Percentiles rank a stretch among this genome's conserved stretches.
phyloP scores from a whole-genome alignment of 129 eudicot genomes.

The Escallonia herrerae region DNA sequence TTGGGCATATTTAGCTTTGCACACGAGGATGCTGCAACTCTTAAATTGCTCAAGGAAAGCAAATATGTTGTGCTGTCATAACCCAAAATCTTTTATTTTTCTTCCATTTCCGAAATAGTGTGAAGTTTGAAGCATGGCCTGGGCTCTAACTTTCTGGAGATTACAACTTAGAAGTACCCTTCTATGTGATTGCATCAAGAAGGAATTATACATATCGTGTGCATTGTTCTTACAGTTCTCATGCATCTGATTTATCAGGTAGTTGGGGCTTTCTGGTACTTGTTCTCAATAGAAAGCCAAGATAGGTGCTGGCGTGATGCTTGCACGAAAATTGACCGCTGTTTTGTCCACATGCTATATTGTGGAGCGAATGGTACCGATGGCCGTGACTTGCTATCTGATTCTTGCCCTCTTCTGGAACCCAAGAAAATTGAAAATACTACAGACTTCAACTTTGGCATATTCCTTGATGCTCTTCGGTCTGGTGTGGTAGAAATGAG shows the following conservation, averaged over 20 bases:
- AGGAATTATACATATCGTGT: not conserved
- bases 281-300: conserved; percentile 56
- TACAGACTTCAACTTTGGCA: conserved; percentile 62
- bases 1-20: too few relatives aligned
- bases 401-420: conserved; percentile 42
- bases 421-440: conserved; percentile 24
- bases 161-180: too few relatives aligned
- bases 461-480: conserved; percentile 63
- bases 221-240: not conserved
- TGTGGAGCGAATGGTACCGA: conserved; percentile 23
- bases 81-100: too few relatives aligned
- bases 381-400: conserved; percentile 17
- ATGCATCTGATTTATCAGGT: conserved; percentile 26
- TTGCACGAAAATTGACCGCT: conserved; percentile 13
- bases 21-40: too few relatives aligned
- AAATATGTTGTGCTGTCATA: too few relatives aligned
- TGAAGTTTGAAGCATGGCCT: too few relatives aligned
- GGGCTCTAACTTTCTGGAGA: too few relatives aligned
- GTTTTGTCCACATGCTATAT: conserved; percentile 21
- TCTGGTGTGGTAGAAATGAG: conserved; percentile 40
- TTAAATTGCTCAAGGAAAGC: too few relatives aligned
- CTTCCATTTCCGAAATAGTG: too few relatives aligned
- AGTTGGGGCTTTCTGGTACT: conserved; percentile 78
- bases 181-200: not conserved
- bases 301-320: conserved; percentile 56